Evolutionary conservation across 139 green algal species (phyloP), one percentile per base, ranked within the genome.

Genomic region (Eudorina sp.): DNA sequence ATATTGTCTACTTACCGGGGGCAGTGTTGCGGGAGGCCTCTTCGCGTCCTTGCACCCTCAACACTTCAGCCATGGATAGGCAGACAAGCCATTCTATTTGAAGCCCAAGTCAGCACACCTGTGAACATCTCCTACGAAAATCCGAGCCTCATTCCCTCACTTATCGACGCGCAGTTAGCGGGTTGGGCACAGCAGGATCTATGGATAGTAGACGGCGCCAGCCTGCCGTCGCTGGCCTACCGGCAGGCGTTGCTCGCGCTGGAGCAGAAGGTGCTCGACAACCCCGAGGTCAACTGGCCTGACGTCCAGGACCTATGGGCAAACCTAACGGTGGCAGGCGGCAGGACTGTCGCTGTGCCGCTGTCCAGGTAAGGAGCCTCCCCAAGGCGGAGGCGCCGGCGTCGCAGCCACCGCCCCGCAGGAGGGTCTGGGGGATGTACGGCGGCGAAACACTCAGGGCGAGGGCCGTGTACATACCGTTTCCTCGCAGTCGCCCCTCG

Each of bases 161-260:
- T 76, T 7, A 51, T 86, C 29, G 43, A 64, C 2, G 16, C 23
- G 21, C 80, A 86, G 41, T 29, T 64, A 2, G 16, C 41, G 29
- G 43, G 43, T 0, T 86, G 41, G 60, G 80, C 60, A 0, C 23
- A 36, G 58, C 60, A 86, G 60, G 80, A 86, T 18, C 1, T 86
- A 14, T 86, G 80, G 80, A 62, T 86, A 23, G 60, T 86, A 8
- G 60, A 76, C 43, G 78, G 78, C 5, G 78, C 40, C 8, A 69
- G 48, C 53, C 23, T 86, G 23, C 60, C 80, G 0, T 3, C 29
- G 4, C 60, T 86, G n/a, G 80, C 41, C 16, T 53, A 62, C 27
- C n/a, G 1, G 0, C 62, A 76, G 2, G 29, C 43, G 21, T 13
- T 62, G 41, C 60, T 86, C 4, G 29, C 80, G 19, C 60, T 86